Evolutionary conservation across 1,284 basidiomycete genomes (phyloP), one percentile per base, ranked within the genome.

Genomic region (Volvariella volvacea): DNA sequence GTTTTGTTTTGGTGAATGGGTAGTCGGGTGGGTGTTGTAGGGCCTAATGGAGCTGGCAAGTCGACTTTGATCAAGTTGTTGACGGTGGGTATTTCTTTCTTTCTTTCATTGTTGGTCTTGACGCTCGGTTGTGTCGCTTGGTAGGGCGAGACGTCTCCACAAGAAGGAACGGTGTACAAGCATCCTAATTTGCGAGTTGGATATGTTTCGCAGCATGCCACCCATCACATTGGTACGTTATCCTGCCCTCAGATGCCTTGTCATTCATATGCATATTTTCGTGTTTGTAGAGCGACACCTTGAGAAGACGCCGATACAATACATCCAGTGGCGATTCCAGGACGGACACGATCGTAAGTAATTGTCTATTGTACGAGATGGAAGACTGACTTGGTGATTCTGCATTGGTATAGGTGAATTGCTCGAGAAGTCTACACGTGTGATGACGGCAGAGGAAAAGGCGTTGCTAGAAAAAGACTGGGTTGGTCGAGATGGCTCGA

Each of bases 251-350:
- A 22, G n/a, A 20, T 14, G 36, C 20, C 33, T 34, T 22, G 48
- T 45, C 34, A 48, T 25, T 43, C 48, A 37, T 45, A 31, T 38
- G 16, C 32, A 21, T 19, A 36, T 51, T 41, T 45, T 12, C 38
- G n/a, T 8, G 6, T 16, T 50, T 58, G 22, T 51, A 88, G 92
- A 96, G 64, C 82, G 80, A 58, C 92, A 97, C 69, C 64, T 96
- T 39, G 92, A 95, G 66, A 95, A 96, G 71, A 95, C 92, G 7
- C 90, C 93, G 16, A 90, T 95, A 48, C 86, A 87, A 49, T 97
- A 97, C 62, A 96, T 97, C 57, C 92, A 95, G 68, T 99, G 95
- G 95, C 88, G 95, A 58, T 99, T 94, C 81, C 94, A 98, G 67
- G 94, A 97, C 64, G 96, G 95, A 40, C 90, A 96, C 66, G 95